These are phyloP conservation scores for Pilobolus umbonatus DNA, from an alignment of 192 early-diverging fungal genomes.

Conservation along the genomic window DNA sequence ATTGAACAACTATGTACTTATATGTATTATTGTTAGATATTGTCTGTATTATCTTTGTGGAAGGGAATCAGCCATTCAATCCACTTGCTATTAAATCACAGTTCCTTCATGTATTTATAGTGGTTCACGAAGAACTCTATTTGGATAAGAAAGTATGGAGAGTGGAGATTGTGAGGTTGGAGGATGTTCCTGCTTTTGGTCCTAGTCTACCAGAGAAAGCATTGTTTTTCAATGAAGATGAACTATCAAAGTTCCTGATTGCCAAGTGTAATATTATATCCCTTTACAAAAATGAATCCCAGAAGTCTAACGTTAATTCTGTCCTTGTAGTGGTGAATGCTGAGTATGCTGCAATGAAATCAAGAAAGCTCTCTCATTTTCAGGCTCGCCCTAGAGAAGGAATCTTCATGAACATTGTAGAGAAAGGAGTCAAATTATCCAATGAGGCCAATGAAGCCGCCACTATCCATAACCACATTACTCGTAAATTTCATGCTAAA, in stretches of 20 bases:
- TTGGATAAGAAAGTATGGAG: constrained; percentile 21
- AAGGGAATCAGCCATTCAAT: constrained; percentile 46
- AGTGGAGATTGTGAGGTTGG: constrained; percentile 33
- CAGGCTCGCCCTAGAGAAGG: constrained; percentile 46
- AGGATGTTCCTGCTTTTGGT: constrained; percentile 50
- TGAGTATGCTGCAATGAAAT: constrained; percentile 51
- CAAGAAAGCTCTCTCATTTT: constrained; percentile 44
- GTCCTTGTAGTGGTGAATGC: constrained; percentile 49
- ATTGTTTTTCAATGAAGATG: constrained; percentile 35
- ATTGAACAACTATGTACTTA: not conserved
- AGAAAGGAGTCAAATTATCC: constrained; percentile 32
- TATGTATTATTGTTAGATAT: constrained; percentile 38
- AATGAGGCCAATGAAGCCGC: not conserved
- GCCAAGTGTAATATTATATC: constrained; percentile 29
- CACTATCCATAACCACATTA: not conserved
- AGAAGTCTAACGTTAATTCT: constrained; percentile 11
- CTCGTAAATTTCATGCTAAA: not conserved
- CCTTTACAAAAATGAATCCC: not conserved
- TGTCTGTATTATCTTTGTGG: constrained; percentile 55
- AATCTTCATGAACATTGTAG: constrained; percentile 41
- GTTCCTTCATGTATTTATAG: constrained; percentile 54
- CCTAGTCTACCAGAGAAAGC: constrained; percentile 42
- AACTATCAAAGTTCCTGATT: constrained; percentile 36
- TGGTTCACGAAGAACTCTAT: constrained; percentile 36
- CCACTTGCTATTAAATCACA: constrained; percentile 54